phyloP scores from a whole-genome alignment of 768 basidiomycete genomes.

The Podaxis rugospora region DNA sequence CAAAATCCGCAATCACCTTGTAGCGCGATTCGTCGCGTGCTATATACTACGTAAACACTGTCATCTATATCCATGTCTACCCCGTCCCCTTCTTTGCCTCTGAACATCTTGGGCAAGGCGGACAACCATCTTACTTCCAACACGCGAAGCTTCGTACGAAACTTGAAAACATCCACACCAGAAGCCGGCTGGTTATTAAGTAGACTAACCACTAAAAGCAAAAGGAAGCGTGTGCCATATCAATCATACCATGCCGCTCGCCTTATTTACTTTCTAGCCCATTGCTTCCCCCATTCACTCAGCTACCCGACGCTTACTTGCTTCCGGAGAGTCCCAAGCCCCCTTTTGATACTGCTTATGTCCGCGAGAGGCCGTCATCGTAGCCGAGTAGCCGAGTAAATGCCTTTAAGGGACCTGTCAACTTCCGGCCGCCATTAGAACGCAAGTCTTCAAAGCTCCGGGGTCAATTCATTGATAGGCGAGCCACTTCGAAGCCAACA shows the following conservation, averaged over 20 bases:
- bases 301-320: neutral
- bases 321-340: neutral
- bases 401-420: neutral
- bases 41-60: no score
- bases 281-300: neutral
- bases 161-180: neutral
- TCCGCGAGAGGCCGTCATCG: neutral
- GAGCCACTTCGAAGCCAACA: neutral
- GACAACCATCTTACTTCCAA: neutral
- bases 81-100: no score
- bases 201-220: constrained; percentile 3
- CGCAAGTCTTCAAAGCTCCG: neutral
- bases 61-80: no score
- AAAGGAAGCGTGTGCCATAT: neutral
- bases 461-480: neutral
- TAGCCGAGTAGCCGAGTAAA: neutral
- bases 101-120: neutral
- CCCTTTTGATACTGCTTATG: neutral
- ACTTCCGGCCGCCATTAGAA: neutral
- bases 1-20: no score
- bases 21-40: no score
- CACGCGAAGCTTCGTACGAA: neutral
- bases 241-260: neutral
- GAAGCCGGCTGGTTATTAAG: neutral
- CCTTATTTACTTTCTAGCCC: neutral